These are phyloP conservation scores for Gloeophyllum trabeum DNA, from an alignment of 768 basidiomycete genomes.

Conservation along the genomic window DNA sequence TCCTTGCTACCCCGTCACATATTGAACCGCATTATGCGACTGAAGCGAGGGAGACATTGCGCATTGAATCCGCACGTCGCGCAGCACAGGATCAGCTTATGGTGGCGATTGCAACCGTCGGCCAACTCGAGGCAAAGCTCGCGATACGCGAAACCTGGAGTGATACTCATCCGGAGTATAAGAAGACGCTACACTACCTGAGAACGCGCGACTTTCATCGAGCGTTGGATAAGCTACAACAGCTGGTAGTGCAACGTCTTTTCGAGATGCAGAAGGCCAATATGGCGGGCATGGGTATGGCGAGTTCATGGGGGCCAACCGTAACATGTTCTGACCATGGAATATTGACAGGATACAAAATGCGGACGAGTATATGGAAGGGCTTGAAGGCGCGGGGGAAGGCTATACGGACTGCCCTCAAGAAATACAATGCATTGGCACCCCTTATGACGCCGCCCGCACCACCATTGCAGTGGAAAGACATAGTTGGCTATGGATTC, in stretches of 20 bases:
- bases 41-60: too few relatives aligned
- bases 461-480: slow-evolving; percentile 13
- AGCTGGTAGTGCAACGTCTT: slow-evolving; percentile 20
- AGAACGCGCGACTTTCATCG: slow-evolving; percentile 13
- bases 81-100: too few relatives aligned
- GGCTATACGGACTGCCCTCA: slow-evolving; percentile 16
- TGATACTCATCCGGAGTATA: slow-evolving; percentile 14
- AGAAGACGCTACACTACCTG: slow-evolving; percentile 7
- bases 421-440: slow-evolving; percentile 18
- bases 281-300: slow-evolving; percentile 21
- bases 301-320: not conserved
- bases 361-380: slow-evolving; percentile 20
- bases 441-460: slow-evolving; percentile 11
- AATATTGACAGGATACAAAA: slow-evolving; percentile 15
- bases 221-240: slow-evolving; percentile 21
- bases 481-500: slow-evolving; percentile 16
- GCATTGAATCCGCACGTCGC: too few relatives aligned
- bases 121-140: too few relatives aligned
- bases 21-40: too few relatives aligned
- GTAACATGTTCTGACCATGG: not conserved
- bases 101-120: too few relatives aligned
- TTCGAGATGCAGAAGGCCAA: slow-evolving; percentile 28
- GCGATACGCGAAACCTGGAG: too few relatives aligned
- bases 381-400: slow-evolving; percentile 15
- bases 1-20: too few relatives aligned